Conservation (phyloP, 805 yeast genomes). For the Wickerhamiella kazuoi region DNA sequence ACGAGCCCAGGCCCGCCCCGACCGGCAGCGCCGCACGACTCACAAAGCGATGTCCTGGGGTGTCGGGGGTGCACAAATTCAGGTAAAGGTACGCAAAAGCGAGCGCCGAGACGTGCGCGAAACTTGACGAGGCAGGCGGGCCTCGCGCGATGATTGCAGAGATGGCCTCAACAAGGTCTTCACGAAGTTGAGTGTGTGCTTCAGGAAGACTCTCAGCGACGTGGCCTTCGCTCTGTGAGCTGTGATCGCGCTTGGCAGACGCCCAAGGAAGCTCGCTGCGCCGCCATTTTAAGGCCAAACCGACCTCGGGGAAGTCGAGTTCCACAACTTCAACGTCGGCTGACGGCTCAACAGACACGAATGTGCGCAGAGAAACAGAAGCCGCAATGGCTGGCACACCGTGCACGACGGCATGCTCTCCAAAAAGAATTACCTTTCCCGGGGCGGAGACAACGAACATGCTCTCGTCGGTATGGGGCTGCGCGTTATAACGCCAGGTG, state of each 20-base stretch:
- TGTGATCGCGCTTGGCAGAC: slow-evolving; percentile 12
- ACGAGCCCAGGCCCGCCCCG: slow-evolving; percentile 93
- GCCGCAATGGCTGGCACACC: slow-evolving; percentile 94
- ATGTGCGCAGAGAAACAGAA: slow-evolving; percentile 72
- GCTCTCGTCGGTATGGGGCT: too few species aligned
- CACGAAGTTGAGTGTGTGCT: slow-evolving; percentile 2
- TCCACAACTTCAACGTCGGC: slow-evolving; percentile 28
- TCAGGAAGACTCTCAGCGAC: too few species aligned
- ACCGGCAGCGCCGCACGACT: slow-evolving; percentile 77
- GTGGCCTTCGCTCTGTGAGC: neutral
- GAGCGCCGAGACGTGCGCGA: slow-evolving; percentile 62
- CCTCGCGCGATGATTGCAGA: slow-evolving; percentile 9
- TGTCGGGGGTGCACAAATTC: slow-evolving; percentile 31
- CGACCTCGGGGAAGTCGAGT: slow-evolving; percentile 73
- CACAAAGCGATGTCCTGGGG: slow-evolving; percentile 39
- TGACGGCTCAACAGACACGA: slow-evolving; percentile 41
- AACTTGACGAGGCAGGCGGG: slow-evolving; percentile 18
- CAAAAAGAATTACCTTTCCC: slow-evolving; percentile 88
- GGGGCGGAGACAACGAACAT: slow-evolving; percentile 73
- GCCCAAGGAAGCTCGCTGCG: slow-evolving; percentile 45
- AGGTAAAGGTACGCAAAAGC: slow-evolving; percentile 68
- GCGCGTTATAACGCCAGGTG: too few species aligned
- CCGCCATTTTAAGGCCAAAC: slow-evolving; percentile 47
- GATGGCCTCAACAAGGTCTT: slow-evolving; percentile 6
- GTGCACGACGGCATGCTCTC: slow-evolving; percentile 93